Base-by-base conservation (phyloP, 2,329 filamentous ascomycete genomes). In the Lecanicillium sp. region DNA sequence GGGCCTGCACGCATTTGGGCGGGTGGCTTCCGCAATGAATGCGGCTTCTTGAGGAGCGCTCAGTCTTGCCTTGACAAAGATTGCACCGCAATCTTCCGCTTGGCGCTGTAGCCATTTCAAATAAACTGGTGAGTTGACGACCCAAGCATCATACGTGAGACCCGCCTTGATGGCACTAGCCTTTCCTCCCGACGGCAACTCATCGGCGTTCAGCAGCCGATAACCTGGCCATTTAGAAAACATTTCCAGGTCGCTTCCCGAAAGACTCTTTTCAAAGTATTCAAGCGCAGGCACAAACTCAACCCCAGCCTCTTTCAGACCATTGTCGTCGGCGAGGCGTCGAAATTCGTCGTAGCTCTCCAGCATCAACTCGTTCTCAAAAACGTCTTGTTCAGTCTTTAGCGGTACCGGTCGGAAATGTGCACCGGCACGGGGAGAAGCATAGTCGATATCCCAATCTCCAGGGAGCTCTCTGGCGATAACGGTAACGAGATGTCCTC, bases 391-490 rank as follows among this genome's bases (percentile, higher is more conserved):
- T 18, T 22, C 20, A 4, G 40, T 37, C 15, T 29, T 27, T 10
- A 33, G 29, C 10, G 40, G 35, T 6, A 41, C 30, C 5, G 34
- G 35, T 12, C 40, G 40, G 19, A 33, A 37, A 27, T 37, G 40
- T 3, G 40, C 40, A 11, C 35, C 40, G 14, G 34, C 30, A 7
- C 40, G 22, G 10, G 30, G 20, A 13, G 35, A 41, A n/a, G 35
- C 30, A 15, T 41, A 41, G 22, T 33, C 34, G n/a, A 37, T 32
- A 29, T 33, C 35, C 35, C 29, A 38, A 17, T 34, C 34, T n/a
- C 31, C 30, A 11, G 31, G 31, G n/a, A 37, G 40, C 27, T 38
- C 31, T 17, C 31, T 18, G 11, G 34, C 25, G 25, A 37, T 13
- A 8, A 34, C 25, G 5, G 31, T 37, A 7, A 34, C 31, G 11